Percentiles rank a stretch among this genome's conserved stretches.
phyloP scores from a whole-genome alignment of 176 grass and related monocot species.

The Triticum turgidum region DNA sequence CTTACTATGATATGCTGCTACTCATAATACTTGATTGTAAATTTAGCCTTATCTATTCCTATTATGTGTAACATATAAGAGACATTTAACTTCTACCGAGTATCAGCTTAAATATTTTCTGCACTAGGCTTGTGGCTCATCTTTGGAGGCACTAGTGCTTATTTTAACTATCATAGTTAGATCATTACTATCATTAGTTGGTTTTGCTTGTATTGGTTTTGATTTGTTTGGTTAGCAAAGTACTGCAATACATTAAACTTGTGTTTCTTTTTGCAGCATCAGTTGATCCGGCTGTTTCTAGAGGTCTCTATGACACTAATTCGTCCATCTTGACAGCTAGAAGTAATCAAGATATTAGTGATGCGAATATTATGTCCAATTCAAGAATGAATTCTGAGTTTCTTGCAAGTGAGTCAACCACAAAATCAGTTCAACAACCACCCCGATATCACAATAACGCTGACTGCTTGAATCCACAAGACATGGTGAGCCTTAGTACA shows the following conservation, averaged over 20 bases:
- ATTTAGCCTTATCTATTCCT: background rate
- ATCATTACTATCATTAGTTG: constrained; percentile 4
- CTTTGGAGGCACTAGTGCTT: constrained; percentile 19
- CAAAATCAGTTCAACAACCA: constrained; percentile 43
- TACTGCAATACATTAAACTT: constrained; percentile 1
- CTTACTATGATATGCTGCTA: background rate
- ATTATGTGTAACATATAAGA: constrained; percentile 5
- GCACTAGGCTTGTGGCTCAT: background rate
- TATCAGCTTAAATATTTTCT: background rate
- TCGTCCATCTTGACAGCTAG: constrained; percentile 42
- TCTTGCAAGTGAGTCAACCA: constrained; percentile 35
- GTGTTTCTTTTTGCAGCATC: constrained; percentile 22
- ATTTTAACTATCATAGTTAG: background rate
- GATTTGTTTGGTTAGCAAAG: background rate
- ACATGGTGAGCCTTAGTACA: constrained; percentile 49
- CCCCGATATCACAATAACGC: constrained; percentile 37
- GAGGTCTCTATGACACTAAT: constrained; percentile 37
- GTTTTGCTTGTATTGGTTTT: constrained; percentile 1
- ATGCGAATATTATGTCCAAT: constrained; percentile 39
- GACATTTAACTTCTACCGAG: background rate
- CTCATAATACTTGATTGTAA: background rate
- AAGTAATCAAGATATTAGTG: constrained; percentile 35
- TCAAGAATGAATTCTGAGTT: constrained; percentile 35
- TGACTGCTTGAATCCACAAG: constrained; percentile 51
- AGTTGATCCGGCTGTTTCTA: constrained; percentile 34